phyloP scores from a whole-genome alignment of 176 grass and related monocot species.

The Cocos nucifera region DNA sequence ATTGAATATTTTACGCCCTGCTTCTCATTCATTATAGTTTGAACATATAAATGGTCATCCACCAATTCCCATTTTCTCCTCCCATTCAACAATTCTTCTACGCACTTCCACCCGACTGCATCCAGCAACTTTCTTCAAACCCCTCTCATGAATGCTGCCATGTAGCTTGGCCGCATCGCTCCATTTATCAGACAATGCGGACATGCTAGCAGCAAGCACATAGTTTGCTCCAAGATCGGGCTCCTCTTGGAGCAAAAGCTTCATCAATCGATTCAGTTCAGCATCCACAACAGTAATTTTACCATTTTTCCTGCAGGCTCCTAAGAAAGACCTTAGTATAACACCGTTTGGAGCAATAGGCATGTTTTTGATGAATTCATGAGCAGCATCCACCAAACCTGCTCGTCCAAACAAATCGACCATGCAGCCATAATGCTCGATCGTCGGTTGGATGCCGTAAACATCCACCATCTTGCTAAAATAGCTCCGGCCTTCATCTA shows the following conservation, averaged over 20 bases:
- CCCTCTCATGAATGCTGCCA: slow-evolving; percentile 13
- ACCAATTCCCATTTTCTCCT: background rate
- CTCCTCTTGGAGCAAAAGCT: slow-evolving; percentile 15
- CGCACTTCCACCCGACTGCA: slow-evolving; percentile 23
- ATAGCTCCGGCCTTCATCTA: slow-evolving; percentile 13
- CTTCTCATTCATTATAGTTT: no score
- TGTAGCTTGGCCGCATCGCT: slow-evolving; percentile 12
- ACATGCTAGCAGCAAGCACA: slow-evolving; percentile 19
- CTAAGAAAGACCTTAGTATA: slow-evolving; percentile 21
- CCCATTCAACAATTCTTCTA: background rate
- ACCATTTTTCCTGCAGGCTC: slow-evolving; percentile 17
- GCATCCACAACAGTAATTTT: background rate
- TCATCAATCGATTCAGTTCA: slow-evolving; percentile 7
- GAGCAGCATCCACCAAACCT: slow-evolving; percentile 17
- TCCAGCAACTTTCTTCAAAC: slow-evolving; percentile 19
- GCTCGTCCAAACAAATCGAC: slow-evolving; percentile 24
- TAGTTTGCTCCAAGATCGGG: slow-evolving; percentile 22
- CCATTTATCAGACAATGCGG: slow-evolving; percentile 19
- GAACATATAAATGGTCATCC: background rate
- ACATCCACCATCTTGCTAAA: slow-evolving; percentile 22
- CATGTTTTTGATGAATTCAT: slow-evolving; percentile 19
- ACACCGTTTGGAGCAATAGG: slow-evolving; percentile 12
- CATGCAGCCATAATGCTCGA: slow-evolving; percentile 28
- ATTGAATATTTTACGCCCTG: no score
- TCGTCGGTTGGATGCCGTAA: slow-evolving; percentile 5